Conservation (phyloP, 108 stramenopile genomes). For the Discostella pseudostelligera region DNA sequence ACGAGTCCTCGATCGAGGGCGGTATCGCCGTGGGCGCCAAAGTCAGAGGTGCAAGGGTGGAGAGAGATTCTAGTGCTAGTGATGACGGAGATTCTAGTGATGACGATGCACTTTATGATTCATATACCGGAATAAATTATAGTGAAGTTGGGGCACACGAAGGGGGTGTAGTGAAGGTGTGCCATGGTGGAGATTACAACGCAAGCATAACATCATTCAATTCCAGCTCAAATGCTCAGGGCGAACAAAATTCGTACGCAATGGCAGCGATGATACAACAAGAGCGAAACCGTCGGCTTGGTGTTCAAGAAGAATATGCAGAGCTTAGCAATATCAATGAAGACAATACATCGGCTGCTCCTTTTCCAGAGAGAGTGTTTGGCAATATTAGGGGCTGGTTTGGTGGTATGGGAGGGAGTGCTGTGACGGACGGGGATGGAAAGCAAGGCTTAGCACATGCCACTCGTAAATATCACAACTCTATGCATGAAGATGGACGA, state of each 20-base stretch:
- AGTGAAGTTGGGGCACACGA: neutral
- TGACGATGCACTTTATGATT: neutral
- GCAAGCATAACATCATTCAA: slow-evolving; percentile 4
- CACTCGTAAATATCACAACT: slow-evolving; percentile 2
- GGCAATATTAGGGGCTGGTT: slow-evolving; percentile 46
- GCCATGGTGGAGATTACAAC: neutral
- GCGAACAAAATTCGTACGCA: slow-evolving; percentile 4
- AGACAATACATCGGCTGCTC: neutral
- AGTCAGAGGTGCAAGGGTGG: neutral
- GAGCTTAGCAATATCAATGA: neutral
- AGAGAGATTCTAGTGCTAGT: neutral
- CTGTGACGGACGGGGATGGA: neutral
- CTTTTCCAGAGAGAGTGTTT: slow-evolving; percentile 16
- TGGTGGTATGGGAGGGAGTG: slow-evolving; percentile 21
- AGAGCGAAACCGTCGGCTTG: slow-evolving; percentile 38
- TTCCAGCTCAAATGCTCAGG: neutral
- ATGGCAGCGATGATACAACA: slow-evolving; percentile 36
- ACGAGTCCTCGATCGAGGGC: slow-evolving; percentile 27
- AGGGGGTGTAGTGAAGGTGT: neutral
- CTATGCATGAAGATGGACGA: neutral
- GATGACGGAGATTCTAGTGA: neutral
- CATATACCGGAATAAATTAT: neutral
- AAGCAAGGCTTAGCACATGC: slow-evolving; percentile 3
- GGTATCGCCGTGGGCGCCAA: neutral
- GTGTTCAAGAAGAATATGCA: slow-evolving; percentile 9